Percentiles rank a stretch among this genome's conserved stretches.
phyloP scores from a whole-genome alignment of 2,329 filamentous ascomycete genomes.

The Penicillium sp. region DNA sequence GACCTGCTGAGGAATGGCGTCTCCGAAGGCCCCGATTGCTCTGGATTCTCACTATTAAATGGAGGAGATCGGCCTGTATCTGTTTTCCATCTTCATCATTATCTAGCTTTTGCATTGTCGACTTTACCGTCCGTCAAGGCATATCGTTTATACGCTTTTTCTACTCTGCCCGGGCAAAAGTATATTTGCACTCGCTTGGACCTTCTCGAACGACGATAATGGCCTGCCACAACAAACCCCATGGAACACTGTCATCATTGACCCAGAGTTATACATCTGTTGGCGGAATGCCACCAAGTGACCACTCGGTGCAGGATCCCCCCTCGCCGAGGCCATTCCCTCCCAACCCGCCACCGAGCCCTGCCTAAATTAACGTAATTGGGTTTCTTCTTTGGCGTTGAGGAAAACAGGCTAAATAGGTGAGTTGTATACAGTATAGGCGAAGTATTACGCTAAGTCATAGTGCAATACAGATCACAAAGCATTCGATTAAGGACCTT shows the following conservation, averaged over 20 bases:
- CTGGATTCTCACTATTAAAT: slow-evolving; percentile 18
- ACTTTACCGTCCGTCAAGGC: neutral
- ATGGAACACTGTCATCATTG: neutral
- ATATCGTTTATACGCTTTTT: neutral
- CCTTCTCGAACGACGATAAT: neutral
- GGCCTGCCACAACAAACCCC: neutral
- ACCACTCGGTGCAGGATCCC: slow-evolving; percentile 26
- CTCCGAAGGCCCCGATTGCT: slow-evolving; percentile 9
- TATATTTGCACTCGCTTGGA: neutral
- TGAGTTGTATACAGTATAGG: neutral
- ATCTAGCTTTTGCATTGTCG: neutral
- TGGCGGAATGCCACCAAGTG: slow-evolving; percentile 8
- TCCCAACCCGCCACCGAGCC: slow-evolving; percentile 42
- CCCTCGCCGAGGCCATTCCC: slow-evolving; percentile 34
- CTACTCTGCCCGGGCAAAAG: neutral
- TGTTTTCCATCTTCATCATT: neutral
- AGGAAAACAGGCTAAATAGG: slow-evolving; percentile 13
- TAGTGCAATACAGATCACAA: neutral
- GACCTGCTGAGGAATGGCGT: slow-evolving; percentile 14
- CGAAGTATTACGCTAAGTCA: neutral
- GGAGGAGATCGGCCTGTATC: slow-evolving; percentile 4
- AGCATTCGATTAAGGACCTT: slow-evolving; percentile 1
- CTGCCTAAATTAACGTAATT: slow-evolving; percentile 25
- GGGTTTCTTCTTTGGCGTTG: slow-evolving; percentile 15
- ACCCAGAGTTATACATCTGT: slow-evolving; percentile 1